phyloP scores from a whole-genome alignment of 441 rosid species.

The Omphalea diandra region DNA sequence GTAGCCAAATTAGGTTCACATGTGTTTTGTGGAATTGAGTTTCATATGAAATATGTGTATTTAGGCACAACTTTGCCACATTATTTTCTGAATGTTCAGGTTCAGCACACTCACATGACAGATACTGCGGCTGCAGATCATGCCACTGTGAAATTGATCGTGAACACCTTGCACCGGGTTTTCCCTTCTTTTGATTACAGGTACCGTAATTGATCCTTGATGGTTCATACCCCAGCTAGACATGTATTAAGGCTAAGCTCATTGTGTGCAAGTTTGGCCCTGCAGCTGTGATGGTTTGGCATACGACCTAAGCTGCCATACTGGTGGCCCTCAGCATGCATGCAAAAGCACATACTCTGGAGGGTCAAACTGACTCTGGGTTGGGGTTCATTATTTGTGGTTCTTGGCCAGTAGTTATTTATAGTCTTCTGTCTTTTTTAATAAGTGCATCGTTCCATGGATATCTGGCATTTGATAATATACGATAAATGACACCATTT shows the following conservation, averaged over 20 bases:
- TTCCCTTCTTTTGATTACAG: conserved; percentile 96
- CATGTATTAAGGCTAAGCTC: background rate
- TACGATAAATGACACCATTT: background rate
- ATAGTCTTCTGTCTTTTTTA: background rate
- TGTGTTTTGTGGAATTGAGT: conserved; percentile 14
- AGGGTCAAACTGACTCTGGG: too few species aligned
- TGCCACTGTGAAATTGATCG: conserved; percentile 73
- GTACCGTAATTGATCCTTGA: conserved; percentile 38
- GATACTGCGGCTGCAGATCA: conserved; percentile 92
- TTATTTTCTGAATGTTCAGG: conserved; percentile 48
- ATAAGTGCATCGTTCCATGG: background rate
- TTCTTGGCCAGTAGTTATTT: background rate
- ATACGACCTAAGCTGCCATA: too few species aligned
- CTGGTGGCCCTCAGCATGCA: too few species aligned
- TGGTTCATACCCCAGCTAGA: background rate
- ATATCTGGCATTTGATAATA: conserved; percentile 11
- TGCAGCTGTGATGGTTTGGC: too few species aligned
- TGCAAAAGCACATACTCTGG: too few species aligned
- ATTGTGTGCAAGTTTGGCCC: too few species aligned
- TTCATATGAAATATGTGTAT: background rate
- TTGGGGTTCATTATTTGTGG: background rate
- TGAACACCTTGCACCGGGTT: conserved; percentile 69
- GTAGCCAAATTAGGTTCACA: conserved; percentile 18
- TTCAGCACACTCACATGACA: conserved; percentile 90
- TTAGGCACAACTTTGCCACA: conserved; percentile 14